Evolutionary conservation across 768 basidiomycete genomes (phyloP).

Genomic region (Porphyrellus cyaneotinctus): DNA sequence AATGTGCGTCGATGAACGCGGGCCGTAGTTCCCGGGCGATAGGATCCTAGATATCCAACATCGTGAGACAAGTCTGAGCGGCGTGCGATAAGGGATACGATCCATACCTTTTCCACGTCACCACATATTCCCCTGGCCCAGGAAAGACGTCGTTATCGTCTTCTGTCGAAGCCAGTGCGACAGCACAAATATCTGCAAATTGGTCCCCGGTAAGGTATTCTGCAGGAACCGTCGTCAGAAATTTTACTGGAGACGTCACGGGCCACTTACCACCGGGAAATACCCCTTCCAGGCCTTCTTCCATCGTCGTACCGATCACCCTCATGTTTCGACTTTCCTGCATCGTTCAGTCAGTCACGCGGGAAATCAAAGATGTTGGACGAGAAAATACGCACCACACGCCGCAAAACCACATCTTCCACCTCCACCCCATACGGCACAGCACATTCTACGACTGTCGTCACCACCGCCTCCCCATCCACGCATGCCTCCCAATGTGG

Average conservation of each 20-base stretch:
- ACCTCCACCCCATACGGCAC: conserved; percentile 58
- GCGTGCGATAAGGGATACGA: neutral
- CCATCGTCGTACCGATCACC: conserved; percentile 52
- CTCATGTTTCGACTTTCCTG: conserved; percentile 45
- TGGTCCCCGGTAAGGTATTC: conserved; percentile 66
- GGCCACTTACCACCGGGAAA: conserved; percentile 44
- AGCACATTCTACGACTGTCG: conserved; percentile 45
- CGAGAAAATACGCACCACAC: conserved; percentile 38
- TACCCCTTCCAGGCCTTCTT: conserved; percentile 38
- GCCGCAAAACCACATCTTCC: conserved; percentile 43
- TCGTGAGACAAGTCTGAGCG: neutral
- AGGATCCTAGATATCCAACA: conserved; percentile 37
- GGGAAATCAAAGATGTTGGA: too few species aligned
- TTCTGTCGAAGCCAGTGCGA: conserved; percentile 44
- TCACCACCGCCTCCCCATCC: conserved; percentile 57
- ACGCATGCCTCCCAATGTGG: conserved; percentile 45
- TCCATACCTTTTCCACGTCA: conserved; percentile 63
- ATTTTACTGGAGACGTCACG: neutral
- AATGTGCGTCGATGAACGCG: conserved; percentile 46
- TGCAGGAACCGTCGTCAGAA: conserved; percentile 22
- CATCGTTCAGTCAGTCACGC: neutral
- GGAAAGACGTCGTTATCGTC: conserved; percentile 36
- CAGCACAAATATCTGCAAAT: conserved; percentile 52
- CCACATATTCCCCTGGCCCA: conserved; percentile 55
- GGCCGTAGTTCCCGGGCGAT: conserved; percentile 41